Percentiles rank a stretch among this genome's conserved stretches.
Conservation (phyloP, 2,329 filamentous ascomycete species). For the Beauveria sp. region DNA sequence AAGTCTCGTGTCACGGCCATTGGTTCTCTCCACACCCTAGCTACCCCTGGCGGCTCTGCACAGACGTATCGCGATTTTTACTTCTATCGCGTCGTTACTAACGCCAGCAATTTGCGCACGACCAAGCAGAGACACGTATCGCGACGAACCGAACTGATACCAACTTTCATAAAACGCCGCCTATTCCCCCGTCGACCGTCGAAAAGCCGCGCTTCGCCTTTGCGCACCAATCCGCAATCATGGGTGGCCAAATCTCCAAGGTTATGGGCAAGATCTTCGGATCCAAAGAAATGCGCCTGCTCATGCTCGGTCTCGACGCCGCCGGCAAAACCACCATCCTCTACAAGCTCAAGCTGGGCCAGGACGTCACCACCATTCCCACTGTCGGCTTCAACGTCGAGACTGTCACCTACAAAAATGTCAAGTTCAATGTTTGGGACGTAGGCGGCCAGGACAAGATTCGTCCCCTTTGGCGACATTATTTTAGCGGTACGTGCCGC, state of each 20-base stretch:
- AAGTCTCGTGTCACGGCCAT: background rate
- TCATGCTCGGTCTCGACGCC: constrained; percentile 96
- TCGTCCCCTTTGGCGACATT: constrained; percentile 92
- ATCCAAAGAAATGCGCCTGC: constrained; percentile 96
- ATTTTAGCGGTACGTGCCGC: constrained; percentile 62
- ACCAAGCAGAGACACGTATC: background rate
- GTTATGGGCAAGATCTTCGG: constrained; percentile 98
- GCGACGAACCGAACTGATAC: background rate
- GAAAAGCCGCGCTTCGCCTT: background rate
- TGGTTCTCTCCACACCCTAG: background rate
- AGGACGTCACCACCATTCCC: constrained; percentile 96
- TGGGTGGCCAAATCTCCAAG: constrained; percentile 92
- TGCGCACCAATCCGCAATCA: constrained; percentile 38
- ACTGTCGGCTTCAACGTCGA: constrained; percentile 99
- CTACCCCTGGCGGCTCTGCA: background rate
- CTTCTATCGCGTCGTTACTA: background rate
- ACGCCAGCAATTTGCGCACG: background rate
- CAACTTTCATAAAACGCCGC: background rate
- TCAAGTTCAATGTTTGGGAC: constrained; percentile 99
- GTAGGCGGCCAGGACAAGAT: constrained; percentile 99
- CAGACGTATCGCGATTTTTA: background rate
- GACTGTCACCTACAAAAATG: constrained; percentile 97
- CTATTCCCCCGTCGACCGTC: constrained; percentile 4
- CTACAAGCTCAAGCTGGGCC: constrained; percentile 97
- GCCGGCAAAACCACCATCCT: constrained; percentile 99